A percentile compares a stretch with the other conserved stretches of the same genome.
These are phyloP conservation scores for Claviceps fusiformis DNA, from an alignment of 2,329 filamentous ascomycete species.

Conservation along the genomic window DNA sequence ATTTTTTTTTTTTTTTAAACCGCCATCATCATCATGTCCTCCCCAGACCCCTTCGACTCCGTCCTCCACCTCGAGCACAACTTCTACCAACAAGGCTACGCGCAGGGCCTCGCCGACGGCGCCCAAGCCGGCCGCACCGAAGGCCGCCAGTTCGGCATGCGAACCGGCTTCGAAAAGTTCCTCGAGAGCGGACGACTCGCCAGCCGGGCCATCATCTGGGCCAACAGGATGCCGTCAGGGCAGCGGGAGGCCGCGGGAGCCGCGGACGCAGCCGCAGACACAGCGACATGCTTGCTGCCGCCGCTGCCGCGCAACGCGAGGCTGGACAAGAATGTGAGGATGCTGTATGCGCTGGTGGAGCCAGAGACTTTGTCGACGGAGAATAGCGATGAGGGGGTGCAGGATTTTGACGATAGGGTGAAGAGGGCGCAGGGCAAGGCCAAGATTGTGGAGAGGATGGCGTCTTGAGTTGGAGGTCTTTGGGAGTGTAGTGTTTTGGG, in stretches of 20 bases:
- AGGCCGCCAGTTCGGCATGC: conserved; percentile 78
- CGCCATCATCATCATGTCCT: conserved; percentile 11
- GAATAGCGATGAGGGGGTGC: conserved; percentile 80
- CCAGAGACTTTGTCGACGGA: conserved; percentile 61
- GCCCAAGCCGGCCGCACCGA: conserved; percentile 67
- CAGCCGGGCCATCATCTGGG: conserved; percentile 73
- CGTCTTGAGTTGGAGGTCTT: conserved; percentile 16
- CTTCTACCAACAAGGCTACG: conserved; percentile 76
- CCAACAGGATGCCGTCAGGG: conserved; percentile 43
- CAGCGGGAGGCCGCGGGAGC: background rate
- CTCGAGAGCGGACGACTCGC: conserved; percentile 65
- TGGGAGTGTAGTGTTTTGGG: too few relatives aligned
- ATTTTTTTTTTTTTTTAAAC: too few relatives aligned
- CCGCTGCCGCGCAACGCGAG: conserved; percentile 45
- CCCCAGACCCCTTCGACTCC: conserved; percentile 38
- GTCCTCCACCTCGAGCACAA: conserved; percentile 47
- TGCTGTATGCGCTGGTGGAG: conserved; percentile 66
- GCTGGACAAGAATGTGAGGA: conserved; percentile 61
- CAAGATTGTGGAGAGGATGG: conserved; percentile 68
- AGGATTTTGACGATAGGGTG: conserved; percentile 79
- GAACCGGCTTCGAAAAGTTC: conserved; percentile 91
- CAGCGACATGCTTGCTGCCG: conserved; percentile 21
- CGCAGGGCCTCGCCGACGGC: conserved; percentile 63
- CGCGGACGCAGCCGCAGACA: conserved; percentile 1
- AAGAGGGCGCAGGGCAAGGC: conserved; percentile 73